Conservation (phyloP, 1,284 basidiomycete species). For the Taiwanofungus camphoratus region DNA sequence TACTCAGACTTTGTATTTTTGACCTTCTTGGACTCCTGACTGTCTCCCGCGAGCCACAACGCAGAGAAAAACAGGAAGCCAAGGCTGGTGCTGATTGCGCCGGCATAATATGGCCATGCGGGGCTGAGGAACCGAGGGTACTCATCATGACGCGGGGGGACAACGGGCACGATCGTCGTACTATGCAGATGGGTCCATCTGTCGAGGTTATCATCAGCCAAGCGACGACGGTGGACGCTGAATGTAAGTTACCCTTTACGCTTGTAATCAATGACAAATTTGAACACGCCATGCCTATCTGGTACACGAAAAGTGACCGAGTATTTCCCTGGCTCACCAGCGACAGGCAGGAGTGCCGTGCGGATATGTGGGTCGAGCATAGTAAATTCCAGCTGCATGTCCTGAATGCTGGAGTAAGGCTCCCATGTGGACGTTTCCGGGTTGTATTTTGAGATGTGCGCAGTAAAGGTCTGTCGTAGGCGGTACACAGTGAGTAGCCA, state of each 20-base stretch:
- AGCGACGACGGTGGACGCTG: slow-evolving; percentile 1
- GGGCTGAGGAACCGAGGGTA: slow-evolving; percentile 92
- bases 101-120: slow-evolving; percentile 92
- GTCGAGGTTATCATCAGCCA: slow-evolving; percentile 2
- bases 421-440: slow-evolving; percentile 53
- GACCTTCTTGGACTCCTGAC: slow-evolving; percentile 39
- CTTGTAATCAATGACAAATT: slow-evolving; percentile 87
- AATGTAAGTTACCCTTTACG: slow-evolving; percentile 68
- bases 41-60: slow-evolving; percentile 81
- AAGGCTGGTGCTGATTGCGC: slow-evolving; percentile 81
- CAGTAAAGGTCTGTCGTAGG: slow-evolving; percentile 57
- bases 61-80: slow-evolving; percentile 82
- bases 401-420: slow-evolving; percentile 64
- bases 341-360: slow-evolving; percentile 56
- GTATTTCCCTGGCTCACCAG: slow-evolving; percentile 61
- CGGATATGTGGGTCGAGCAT: slow-evolving; percentile 97
- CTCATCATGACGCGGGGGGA: slow-evolving; percentile 91
- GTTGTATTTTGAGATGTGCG: slow-evolving; percentile 68
- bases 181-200: slow-evolving; percentile 73
- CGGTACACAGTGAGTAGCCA: too few relatives aligned
- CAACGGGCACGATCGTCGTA: slow-evolving; percentile 78
- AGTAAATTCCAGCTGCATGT: slow-evolving; percentile 92
- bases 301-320: slow-evolving; percentile 79
- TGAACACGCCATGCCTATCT: slow-evolving; percentile 97
- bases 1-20: slow-evolving; percentile 26